These are phyloP conservation scores for Leishmania arabica DNA, from an alignment of 208 protist species.

Conservation along the genomic window DNA sequence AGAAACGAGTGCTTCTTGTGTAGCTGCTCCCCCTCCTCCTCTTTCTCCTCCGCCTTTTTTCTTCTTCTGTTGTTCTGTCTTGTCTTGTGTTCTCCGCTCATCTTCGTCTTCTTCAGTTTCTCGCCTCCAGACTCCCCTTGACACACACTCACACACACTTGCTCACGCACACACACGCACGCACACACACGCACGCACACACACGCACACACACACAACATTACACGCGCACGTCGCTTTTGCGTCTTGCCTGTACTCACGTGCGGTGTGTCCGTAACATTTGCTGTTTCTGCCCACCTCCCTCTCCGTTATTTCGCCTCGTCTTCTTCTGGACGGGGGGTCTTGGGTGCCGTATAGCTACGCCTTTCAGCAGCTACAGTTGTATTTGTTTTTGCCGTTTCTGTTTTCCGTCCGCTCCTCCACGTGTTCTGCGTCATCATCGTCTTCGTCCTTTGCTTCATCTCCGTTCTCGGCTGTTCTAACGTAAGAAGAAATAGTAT, in stretches of 20 bases:
- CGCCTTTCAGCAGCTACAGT: neutral
- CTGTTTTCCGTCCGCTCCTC: neutral
- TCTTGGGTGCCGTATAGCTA: neutral
- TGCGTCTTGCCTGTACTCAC: neutral
- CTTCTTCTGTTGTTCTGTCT: neutral
- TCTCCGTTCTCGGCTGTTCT: neutral
- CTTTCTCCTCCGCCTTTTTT: slow-evolving; percentile 8
- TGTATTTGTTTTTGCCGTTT: neutral
- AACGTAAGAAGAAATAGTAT: neutral
- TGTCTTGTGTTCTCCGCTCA: neutral
- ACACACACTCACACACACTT: neutral
- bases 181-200: neutral
- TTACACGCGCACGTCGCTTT: neutral
- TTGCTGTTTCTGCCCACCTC: neutral
- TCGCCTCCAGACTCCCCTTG: neutral
- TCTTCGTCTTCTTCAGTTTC: neutral
- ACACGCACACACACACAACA: neutral
- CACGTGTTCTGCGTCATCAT: slow-evolving; percentile 1
- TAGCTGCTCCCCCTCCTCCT: neutral
- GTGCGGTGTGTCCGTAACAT: neutral
- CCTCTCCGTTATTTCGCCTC: neutral
- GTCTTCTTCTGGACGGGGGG: neutral
- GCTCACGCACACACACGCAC: neutral
- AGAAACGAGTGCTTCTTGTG: slow-evolving; percentile 4
- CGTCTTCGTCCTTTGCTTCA: slow-evolving; percentile 1